Conservation (phyloP, 164 flowering plant species). For the Nymphaea colorata region DNA sequence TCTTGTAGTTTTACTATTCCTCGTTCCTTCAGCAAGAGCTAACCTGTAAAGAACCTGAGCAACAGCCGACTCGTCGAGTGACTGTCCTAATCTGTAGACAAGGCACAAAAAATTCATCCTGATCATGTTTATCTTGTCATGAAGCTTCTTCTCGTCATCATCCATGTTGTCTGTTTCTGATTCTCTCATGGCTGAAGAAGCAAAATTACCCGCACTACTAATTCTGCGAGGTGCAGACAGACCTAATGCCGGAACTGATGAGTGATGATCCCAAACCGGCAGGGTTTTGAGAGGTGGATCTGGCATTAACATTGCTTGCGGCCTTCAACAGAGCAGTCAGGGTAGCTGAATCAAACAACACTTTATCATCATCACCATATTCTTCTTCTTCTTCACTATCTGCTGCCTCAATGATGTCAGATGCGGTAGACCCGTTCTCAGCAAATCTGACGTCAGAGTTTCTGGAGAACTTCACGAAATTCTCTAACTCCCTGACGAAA, state of each 20-base stretch:
- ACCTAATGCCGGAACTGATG: conserved; percentile 37
- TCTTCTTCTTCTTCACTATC: conserved; percentile 60
- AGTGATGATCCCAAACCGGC: conserved; percentile 87
- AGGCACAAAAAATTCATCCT: conserved; percentile 85
- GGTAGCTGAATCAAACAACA: conserved; percentile 80
- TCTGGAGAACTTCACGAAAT: conserved; percentile 17
- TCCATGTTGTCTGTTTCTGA: conserved; percentile 37
- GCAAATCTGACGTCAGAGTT: not conserved
- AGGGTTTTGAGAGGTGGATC: conserved; percentile 86
- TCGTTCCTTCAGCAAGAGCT: conserved; percentile 40
- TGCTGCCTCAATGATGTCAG: conserved; percentile 82
- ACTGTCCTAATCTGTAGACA: conserved; percentile 63
- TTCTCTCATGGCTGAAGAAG: conserved; percentile 20
- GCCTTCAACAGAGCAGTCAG: conserved; percentile 90
- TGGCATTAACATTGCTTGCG: conserved; percentile 61
- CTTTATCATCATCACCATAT: conserved; percentile 38
- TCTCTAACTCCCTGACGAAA: conserved; percentile 58
- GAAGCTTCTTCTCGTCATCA: conserved; percentile 69
- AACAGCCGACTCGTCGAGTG: conserved; percentile 64
- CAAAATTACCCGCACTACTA: conserved; percentile 27
- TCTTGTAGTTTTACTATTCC: conserved; percentile 35
- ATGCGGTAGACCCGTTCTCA: conserved; percentile 8
- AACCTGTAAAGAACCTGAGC: conserved; percentile 78
- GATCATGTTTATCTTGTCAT: conserved; percentile 56
- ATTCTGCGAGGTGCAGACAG: conserved; percentile 42